Evolutionary conservation across 805 yeast species (phyloP), one percentile per base, ranked within the genome.

Genomic region (Cyberlindnera nakhonratchasimensis): DNA sequence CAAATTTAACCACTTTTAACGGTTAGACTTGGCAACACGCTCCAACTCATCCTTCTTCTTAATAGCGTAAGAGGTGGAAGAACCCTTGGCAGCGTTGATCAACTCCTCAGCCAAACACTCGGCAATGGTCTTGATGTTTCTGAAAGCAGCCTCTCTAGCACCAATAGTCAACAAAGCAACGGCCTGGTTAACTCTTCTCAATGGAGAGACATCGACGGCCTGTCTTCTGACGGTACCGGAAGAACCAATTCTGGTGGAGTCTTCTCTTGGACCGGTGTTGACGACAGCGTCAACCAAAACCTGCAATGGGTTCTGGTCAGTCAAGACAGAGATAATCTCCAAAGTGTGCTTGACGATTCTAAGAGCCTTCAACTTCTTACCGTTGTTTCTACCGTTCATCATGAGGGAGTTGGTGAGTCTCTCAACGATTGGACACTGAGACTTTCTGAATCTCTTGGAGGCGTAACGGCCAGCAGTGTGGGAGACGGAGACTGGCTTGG

Each of bases 381-480:
- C 99, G 86, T 95, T 93, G 95, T 93, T 93, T 82, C 98, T 91
- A 81, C 99, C 99, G 86, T 93, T 90, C 99, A 93, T 93, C 99
- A 93, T 93, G 71, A 93, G 81, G 57, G 99, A 86, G 91, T 93
- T 91, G 77, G 98, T 91, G 74, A 93, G 82, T 83, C 99, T 91
- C 85, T 93, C 99, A 63, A 93, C 74, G 73, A 93, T 84, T 69
- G 98, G 98, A 80, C 97, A 90, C 82, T 93, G 99, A 62, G 98
- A 93, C 86, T 93, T 93, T 85, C 98, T 90, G 86, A 93, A 93
- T 78, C 99, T 90, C 88, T 93, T 93, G 77, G 87, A 73, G 66
- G 98, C 98, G 79, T 91, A 93, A 77, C 96, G 91, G 73, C 99
- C 99, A 65, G 99, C 97, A 66, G 98, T 88, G 93, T 93, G 99